Percentiles rank a stretch among this genome's conserved stretches.
Evolutionary conservation across 2,329 filamentous ascomycete genomes (phyloP).

Genomic region (Exophiala sp.): DNA sequence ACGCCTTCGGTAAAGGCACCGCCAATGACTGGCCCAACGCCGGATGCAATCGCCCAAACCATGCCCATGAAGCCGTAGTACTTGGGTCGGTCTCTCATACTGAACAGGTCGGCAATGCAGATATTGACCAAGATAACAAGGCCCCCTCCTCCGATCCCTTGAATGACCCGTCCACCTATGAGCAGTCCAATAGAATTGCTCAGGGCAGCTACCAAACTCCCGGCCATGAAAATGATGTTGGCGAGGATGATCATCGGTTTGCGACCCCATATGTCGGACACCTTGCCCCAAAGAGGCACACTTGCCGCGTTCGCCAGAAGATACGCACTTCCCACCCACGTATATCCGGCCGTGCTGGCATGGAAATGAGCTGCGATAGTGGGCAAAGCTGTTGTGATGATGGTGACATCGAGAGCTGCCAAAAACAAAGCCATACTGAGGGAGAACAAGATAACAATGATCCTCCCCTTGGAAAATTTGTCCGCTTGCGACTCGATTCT

Average conservation of each 20-base stretch:
- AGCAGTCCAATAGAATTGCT: slow-evolving; percentile 57
- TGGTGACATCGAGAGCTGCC: slow-evolving; percentile 54
- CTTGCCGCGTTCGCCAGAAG: slow-evolving; percentile 43
- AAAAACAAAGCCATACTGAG: slow-evolving; percentile 53
- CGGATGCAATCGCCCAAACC: slow-evolving; percentile 57
- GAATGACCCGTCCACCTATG: slow-evolving; percentile 55
- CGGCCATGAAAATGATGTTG: slow-evolving; percentile 57
- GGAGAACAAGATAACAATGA: slow-evolving; percentile 39
- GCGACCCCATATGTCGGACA: slow-evolving; percentile 62
- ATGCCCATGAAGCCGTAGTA: slow-evolving; percentile 59
- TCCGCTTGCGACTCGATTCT: slow-evolving; percentile 34
- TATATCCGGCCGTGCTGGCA: slow-evolving; percentile 41
- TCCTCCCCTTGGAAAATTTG: slow-evolving; percentile 38
- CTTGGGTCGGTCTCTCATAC: slow-evolving; percentile 52
- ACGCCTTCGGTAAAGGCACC: slow-evolving; percentile 40
- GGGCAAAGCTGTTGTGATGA: slow-evolving; percentile 42
- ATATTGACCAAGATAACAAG: slow-evolving; percentile 60
- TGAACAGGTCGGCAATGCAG: slow-evolving; percentile 58
- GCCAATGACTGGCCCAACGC: slow-evolving; percentile 47
- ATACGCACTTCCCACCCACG: slow-evolving; percentile 46
- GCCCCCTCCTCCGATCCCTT: slow-evolving; percentile 59
- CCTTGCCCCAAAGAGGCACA: slow-evolving; percentile 56
- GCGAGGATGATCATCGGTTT: slow-evolving; percentile 57
- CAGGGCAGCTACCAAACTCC: slow-evolving; percentile 55
- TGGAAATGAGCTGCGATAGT: slow-evolving; percentile 41